Evolutionary conservation across 1,139 yeast genomes (phyloP).

Genomic region (Geotrichum bryndzae): DNA sequence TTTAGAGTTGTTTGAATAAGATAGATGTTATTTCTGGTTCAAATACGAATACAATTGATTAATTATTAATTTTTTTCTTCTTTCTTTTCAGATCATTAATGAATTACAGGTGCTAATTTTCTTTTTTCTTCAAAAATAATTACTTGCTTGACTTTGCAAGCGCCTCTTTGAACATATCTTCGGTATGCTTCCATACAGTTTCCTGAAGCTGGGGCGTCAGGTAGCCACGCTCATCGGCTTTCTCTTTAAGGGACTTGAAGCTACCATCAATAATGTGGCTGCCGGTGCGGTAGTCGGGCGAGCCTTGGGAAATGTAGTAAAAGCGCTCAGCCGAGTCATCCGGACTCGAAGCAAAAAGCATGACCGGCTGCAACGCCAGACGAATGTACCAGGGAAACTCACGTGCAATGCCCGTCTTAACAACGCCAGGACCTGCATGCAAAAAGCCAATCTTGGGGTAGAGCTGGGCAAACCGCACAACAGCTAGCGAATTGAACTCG

Average conservation of each 20-base stretch:
- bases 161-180: slow-evolving; percentile 19
- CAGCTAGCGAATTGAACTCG: slow-evolving; percentile 26
- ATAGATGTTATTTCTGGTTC: no score
- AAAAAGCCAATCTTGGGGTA: slow-evolving; percentile 29
- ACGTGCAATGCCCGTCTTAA: slow-evolving; percentile 26
- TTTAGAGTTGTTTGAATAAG: no score
- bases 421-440: slow-evolving; percentile 32
- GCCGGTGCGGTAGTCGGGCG: slow-evolving; percentile 24
- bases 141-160: background rate
- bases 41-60: no score
- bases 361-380: slow-evolving; percentile 5
- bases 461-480: slow-evolving; percentile 23
- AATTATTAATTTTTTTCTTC: no score
- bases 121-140: background rate
- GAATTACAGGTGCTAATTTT: background rate
- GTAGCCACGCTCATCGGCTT: slow-evolving; percentile 21
- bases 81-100: background rate
- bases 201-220: slow-evolving; percentile 26
- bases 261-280: slow-evolving; percentile 22
- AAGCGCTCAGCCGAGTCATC: slow-evolving; percentile 27
- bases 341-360: slow-evolving; percentile 18
- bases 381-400: slow-evolving; percentile 28
- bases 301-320: slow-evolving; percentile 24
- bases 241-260: slow-evolving; percentile 20
- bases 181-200: slow-evolving; percentile 28